Evolutionary conservation across 495 filamentous ascomycete genomes (phyloP).

Genomic region (Xylaria nigripes): DNA sequence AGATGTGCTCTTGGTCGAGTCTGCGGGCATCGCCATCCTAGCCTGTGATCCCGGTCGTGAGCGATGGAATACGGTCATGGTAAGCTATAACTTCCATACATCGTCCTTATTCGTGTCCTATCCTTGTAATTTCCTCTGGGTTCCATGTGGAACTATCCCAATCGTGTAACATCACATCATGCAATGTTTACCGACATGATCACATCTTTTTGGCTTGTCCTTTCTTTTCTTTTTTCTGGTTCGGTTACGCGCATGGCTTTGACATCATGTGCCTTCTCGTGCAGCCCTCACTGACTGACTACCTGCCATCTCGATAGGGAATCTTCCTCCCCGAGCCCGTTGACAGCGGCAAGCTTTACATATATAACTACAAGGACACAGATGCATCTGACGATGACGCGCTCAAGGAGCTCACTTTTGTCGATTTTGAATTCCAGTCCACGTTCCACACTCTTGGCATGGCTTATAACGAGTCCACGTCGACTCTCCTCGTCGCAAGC

Average conservation of each 20-base stretch:
- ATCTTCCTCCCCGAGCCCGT: conserved; percentile 19
- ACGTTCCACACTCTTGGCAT: conserved; percentile 42
- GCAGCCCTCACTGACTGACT: conserved; percentile 1
- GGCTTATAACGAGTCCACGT: conserved; percentile 29
- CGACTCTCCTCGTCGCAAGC: conserved; percentile 28
- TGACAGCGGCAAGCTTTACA: conserved; percentile 28
- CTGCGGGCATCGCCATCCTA: conserved; percentile 30
- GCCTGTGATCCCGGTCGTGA: conserved; percentile 38
- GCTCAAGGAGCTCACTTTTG: conserved; percentile 25
- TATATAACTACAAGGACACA: conserved; percentile 29
- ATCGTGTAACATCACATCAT: background rate
- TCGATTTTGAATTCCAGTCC: conserved; percentile 20
- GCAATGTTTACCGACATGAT: background rate
- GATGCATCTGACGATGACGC: conserved; percentile 16
- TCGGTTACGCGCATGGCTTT: background rate
- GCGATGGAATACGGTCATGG: conserved; percentile 44
- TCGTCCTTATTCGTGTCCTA: conserved; percentile 4
- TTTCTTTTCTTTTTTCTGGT: no score
- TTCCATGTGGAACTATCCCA: background rate
- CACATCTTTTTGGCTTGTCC: no score
- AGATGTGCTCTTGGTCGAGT: conserved; percentile 34
- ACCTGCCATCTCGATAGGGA: conserved; percentile 9
- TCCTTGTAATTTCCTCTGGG: background rate
- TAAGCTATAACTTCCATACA: conserved; percentile 16
- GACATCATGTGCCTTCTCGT: conserved; percentile 5